Evolutionary conservation across 23 red algal genomes (phyloP).

Genomic region (Cyanidium caldarium): DNA sequence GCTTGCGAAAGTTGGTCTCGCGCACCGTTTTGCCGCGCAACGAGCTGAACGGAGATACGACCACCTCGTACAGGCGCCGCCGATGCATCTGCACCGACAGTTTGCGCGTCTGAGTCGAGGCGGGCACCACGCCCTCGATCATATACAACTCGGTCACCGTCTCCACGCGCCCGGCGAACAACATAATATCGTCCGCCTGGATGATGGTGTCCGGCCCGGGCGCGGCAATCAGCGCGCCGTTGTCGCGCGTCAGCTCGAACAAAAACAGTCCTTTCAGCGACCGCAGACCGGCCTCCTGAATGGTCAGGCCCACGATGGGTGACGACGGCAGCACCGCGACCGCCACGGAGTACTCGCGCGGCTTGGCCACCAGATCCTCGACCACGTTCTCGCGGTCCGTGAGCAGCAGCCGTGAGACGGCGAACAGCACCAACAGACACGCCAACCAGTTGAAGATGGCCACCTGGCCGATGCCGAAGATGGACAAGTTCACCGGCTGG

Average conservation of each 20-base stretch:
- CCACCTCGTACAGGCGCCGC: constrained; percentile 57
- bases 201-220: constrained; percentile 54
- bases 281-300: constrained; percentile 73
- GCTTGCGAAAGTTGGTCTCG: constrained; percentile 58
- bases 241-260: constrained; percentile 54
- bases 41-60: constrained; percentile 50
- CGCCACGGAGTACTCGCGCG: constrained; percentile 74
- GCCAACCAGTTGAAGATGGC: constrained; percentile 29
- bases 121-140: constrained; percentile 71
- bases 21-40: constrained; percentile 42
- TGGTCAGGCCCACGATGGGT: constrained; percentile 71
- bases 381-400: constrained; percentile 36
- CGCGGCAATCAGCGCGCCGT: constrained; percentile 50
- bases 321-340: constrained; percentile 37
- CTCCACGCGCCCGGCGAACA: constrained; percentile 77
- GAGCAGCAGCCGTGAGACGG: constrained; percentile 25
- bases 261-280: constrained; percentile 61
- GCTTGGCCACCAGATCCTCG: constrained; percentile 49
- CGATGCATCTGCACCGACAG: constrained; percentile 56
- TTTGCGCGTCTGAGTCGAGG: constrained; percentile 55
- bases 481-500: constrained; percentile 17
- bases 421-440: constrained; percentile 42
- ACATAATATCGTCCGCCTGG: constrained; percentile 43
- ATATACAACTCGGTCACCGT: constrained; percentile 80
- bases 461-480: constrained; percentile 65